Evolutionary conservation across 2,329 filamentous ascomycete species (phyloP).

Genomic region (Rhynchosporium graminicola): DNA sequence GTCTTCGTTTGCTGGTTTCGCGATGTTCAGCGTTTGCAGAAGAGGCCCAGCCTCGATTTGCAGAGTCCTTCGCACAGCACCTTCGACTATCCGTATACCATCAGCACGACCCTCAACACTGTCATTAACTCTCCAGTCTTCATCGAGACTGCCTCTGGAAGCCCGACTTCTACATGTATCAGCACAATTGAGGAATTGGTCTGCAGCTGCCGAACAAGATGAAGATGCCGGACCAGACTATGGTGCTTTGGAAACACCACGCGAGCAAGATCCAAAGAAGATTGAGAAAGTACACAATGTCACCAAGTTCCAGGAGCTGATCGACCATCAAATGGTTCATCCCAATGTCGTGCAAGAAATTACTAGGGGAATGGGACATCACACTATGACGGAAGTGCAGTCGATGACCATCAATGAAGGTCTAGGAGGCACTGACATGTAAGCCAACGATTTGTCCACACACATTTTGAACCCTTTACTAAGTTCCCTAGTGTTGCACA

Average conservation of each 20-base stretch:
- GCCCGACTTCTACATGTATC: conserved; percentile 38
- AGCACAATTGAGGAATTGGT: conserved; percentile 28
- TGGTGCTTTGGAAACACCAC: conserved; percentile 10
- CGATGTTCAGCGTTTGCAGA: conserved; percentile 40
- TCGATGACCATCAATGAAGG: conserved; percentile 77
- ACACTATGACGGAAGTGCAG: conserved; percentile 91
- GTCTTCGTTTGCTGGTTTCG: conserved; percentile 19
- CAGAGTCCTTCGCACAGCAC: conserved; percentile 32
- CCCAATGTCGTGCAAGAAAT: conserved; percentile 51
- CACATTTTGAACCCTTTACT: conserved; percentile 16
- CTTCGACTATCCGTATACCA: conserved; percentile 32
- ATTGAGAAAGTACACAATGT: conserved; percentile 18
- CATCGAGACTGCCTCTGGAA: conserved; percentile 25
- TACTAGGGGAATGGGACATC: conserved; percentile 70
- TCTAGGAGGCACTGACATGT: conserved; percentile 58
- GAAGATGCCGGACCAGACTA: not conserved
- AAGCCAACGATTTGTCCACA: conserved; percentile 24
- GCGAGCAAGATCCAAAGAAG: not conserved
- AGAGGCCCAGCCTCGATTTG: conserved; percentile 40
- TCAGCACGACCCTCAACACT: conserved; percentile 34
- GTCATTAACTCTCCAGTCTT: conserved; percentile 26
- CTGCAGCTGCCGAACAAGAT: conserved; percentile 14
- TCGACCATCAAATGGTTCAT: conserved; percentile 38
- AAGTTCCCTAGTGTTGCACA: conserved; percentile 72
- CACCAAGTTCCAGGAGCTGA: conserved; percentile 40